Evolutionary conservation across 2,329 filamentous ascomycete species (phyloP).

Genomic region (Fusarium guadeloupense): DNA sequence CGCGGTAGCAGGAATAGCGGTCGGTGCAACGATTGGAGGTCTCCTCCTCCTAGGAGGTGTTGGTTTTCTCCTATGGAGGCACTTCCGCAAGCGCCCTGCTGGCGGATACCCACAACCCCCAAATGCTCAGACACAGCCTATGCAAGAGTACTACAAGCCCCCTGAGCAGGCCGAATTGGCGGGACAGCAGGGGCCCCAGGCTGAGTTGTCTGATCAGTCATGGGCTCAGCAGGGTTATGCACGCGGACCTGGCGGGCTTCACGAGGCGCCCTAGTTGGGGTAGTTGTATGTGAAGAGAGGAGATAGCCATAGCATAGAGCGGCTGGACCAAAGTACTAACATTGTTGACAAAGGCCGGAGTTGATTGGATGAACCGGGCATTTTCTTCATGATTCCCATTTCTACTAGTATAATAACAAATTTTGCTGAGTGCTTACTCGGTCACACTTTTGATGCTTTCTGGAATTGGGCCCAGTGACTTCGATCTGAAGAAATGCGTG

Average conservation of each 20-base stretch:
- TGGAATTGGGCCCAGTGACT: no score
- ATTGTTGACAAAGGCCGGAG: no score
- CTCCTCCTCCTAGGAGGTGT: constrained; percentile 22
- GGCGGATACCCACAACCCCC: constrained; percentile 5
- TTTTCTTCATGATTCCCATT: no score
- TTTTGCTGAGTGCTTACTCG: no score
- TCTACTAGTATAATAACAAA: no score
- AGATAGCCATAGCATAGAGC: background rate
- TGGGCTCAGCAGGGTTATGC: constrained; percentile 9
- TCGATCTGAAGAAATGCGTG: no score
- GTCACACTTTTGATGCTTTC: no score
- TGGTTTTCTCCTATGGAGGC: constrained; percentile 39
- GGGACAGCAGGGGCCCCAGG: background rate
- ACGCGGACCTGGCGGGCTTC: constrained; percentile 20
- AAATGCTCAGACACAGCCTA: constrained; percentile 4
- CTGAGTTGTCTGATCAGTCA: constrained; percentile 21
- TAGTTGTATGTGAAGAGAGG: background rate
- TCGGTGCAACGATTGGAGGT: constrained; percentile 36
- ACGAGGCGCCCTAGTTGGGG: constrained; percentile 20
- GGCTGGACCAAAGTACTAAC: no score
- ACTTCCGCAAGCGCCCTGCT: constrained; percentile 14
- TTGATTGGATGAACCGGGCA: constrained; percentile 11
- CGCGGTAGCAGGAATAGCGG: constrained; percentile 40
- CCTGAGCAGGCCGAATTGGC: background rate
- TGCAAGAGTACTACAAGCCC: constrained; percentile 25